A percentile compares a stretch with the other conserved stretches of the same genome.
Evolutionary conservation across 2,329 filamentous ascomycete species (phyloP).

Genomic region (Cercospora brassicicola): DNA sequence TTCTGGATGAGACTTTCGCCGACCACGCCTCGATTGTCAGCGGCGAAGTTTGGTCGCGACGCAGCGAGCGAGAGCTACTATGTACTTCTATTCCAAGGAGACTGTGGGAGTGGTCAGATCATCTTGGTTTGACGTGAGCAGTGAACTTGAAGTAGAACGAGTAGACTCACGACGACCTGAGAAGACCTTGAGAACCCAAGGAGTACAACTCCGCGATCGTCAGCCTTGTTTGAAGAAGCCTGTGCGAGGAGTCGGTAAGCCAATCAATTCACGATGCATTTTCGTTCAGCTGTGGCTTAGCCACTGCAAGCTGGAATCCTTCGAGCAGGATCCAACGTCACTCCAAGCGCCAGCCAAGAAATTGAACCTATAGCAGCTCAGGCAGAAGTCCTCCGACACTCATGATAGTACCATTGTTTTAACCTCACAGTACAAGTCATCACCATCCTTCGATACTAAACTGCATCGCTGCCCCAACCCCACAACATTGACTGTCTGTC

Average conservation of each 20-base stretch:
- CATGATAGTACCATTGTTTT: background rate
- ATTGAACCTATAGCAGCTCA: background rate
- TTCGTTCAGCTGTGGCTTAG: background rate
- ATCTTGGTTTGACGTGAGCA: slow-evolving; percentile 2
- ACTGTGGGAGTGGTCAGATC: slow-evolving; percentile 15
- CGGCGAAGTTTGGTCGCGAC: background rate
- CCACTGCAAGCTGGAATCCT: background rate
- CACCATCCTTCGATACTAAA: background rate
- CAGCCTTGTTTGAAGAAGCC: background rate
- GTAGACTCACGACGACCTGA: no score
- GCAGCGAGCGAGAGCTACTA: slow-evolving; percentile 19
- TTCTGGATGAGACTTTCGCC: background rate
- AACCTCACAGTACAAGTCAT: background rate
- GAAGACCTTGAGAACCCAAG: no score
- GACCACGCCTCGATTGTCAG: background rate
- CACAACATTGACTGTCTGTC: background rate
- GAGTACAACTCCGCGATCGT: background rate
- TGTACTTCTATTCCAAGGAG: slow-evolving; percentile 22
- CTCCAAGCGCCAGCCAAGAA: background rate
- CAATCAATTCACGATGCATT: no score
- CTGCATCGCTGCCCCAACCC: background rate
- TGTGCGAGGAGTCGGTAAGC: no score
- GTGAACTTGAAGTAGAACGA: background rate
- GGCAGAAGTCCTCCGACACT: background rate
- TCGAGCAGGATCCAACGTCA: background rate